Evolutionary conservation across 495 filamentous ascomycete genomes (phyloP).

Genomic region (Ascobolus immersus): DNA sequence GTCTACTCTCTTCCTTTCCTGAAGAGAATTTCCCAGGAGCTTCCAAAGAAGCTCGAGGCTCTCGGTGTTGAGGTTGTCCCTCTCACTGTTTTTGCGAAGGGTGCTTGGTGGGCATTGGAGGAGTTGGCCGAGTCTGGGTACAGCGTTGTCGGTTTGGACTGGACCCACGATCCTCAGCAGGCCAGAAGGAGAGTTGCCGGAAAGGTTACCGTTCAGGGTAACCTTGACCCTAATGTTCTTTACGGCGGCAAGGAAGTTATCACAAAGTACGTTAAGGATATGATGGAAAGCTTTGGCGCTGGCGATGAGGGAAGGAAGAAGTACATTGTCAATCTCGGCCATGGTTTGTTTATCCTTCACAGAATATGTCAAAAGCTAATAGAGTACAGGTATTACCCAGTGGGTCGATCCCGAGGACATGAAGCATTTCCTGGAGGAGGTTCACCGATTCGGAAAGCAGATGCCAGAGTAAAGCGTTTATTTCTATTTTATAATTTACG

Average conservation of each 20-base stretch:
- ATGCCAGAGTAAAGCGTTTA: too few species aligned
- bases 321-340: slow-evolving; percentile 71
- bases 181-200: slow-evolving; percentile 51
- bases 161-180: slow-evolving; percentile 72
- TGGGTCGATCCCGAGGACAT: slow-evolving; percentile 79
- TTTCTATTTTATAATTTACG: too few species aligned
- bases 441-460: slow-evolving; percentile 40
- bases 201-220: slow-evolving; percentile 67
- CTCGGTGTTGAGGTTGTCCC: slow-evolving; percentile 56
- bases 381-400: slow-evolving; percentile 50
- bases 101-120: slow-evolving; percentile 88
- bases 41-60: slow-evolving; percentile 46
- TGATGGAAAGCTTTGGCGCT: slow-evolving; percentile 60
- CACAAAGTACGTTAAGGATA: slow-evolving; percentile 47
- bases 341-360: slow-evolving; percentile 35
- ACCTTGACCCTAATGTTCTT: slow-evolving; percentile 78
- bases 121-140: slow-evolving; percentile 69
- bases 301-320: slow-evolving; percentile 38
- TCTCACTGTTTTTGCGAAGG: slow-evolving; percentile 99
- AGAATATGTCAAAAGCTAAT: not conserved
- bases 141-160: slow-evolving; percentile 80
- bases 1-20: slow-evolving; percentile 69
- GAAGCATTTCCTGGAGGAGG: slow-evolving; percentile 78
- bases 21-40: slow-evolving; percentile 47
- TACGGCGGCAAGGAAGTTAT: slow-evolving; percentile 67